Evolutionary conservation across 2,329 filamentous ascomycete species (phyloP).

Genomic region (Aureobasidium sp.): DNA sequence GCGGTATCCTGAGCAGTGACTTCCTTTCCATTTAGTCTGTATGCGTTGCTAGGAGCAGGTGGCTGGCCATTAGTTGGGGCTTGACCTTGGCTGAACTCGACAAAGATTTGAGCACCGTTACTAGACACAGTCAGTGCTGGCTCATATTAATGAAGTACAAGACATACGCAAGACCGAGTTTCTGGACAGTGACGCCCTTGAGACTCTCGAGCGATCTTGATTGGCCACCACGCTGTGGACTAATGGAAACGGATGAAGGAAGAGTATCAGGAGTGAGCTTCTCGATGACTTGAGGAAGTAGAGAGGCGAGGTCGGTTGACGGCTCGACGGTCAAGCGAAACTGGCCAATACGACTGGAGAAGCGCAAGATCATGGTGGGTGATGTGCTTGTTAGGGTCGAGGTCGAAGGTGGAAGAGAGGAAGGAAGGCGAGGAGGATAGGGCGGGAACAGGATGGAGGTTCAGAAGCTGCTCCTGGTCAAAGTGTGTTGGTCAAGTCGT

Average conservation of each 20-base stretch:
- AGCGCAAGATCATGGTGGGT: slow-evolving; percentile 67
- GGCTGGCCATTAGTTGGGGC: slow-evolving; percentile 44
- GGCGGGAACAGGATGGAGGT: not conserved
- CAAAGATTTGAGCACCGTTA: slow-evolving; percentile 85
- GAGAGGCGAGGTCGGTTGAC: slow-evolving; percentile 60
- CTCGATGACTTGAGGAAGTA: slow-evolving; percentile 50
- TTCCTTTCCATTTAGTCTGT: slow-evolving; percentile 70
- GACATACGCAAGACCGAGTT: slow-evolving; percentile 50
- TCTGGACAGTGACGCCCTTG: slow-evolving; percentile 48
- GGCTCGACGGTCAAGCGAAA: slow-evolving; percentile 74
- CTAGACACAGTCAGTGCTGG: slow-evolving; percentile 39
- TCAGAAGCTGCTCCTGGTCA: not conserved
- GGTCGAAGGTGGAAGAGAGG: not conserved
- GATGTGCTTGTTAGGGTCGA: not conserved
- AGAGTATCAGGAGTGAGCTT: slow-evolving; percentile 52
- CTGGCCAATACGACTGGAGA: slow-evolving; percentile 88
- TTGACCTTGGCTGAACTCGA: slow-evolving; percentile 64
- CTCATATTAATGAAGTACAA: not conserved
- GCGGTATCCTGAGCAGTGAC: slow-evolving; percentile 63
- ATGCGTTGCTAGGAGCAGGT: slow-evolving; percentile 34
- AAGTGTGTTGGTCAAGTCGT: not conserved
- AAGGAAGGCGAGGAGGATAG: not conserved
- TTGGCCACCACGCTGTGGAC: slow-evolving; percentile 54
- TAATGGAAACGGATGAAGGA: slow-evolving; percentile 49
- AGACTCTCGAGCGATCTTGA: slow-evolving; percentile 47